Evolutionary conservation across 2,329 filamentous ascomycete genomes (phyloP), one percentile per base, ranked within the genome.

Genomic region (Cladobotryum mycophilum): DNA sequence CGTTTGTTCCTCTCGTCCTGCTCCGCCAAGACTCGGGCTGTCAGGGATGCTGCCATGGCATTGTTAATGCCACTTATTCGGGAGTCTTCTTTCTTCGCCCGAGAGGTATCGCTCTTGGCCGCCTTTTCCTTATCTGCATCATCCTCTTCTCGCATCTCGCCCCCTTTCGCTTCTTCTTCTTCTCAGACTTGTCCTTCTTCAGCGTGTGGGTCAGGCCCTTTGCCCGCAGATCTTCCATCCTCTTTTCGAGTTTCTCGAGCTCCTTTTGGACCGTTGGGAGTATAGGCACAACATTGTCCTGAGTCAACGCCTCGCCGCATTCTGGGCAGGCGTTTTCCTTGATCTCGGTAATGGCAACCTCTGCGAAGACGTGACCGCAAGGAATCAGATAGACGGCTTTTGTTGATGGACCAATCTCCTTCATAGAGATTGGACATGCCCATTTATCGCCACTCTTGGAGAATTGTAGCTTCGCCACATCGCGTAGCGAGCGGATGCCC

Each of bases 291-390:
- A 95, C 72, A 59, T 97, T 88, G 30, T 87, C 82, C 20, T 77
- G 68, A 18, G 80, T 79, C 62, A 93, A 96, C 0, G 76, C 61
- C 51, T 84, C 82, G 57, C 86, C 88, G 68, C 93, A 99, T 70
- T 92, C 79, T 0, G 81, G 79, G 51, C 82, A 86, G 0, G 66
- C 62, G 25, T 76, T 73, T 56, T 87, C 85, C 3, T 72, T 65
- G n/a, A 95, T 82, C 68, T 93, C 88, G 58, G 85, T 87, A 57
- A 97, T 84, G 7, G 90, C 89, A 48, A 84, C 82, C 54, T 95
- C 90, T 1, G 89, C 85, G 69, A 97, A 97, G 1, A 89, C 91
- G 73, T 99, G 95, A 0, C 93, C 95, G 62, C 93, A 99, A 0
- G 93, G 93, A 4, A 97, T 88, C 3, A 99, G 62, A 61, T 97